Evolutionary conservation across 164 flowering plant genomes (phyloP).

Genomic region (Magnolia officinalis): DNA sequence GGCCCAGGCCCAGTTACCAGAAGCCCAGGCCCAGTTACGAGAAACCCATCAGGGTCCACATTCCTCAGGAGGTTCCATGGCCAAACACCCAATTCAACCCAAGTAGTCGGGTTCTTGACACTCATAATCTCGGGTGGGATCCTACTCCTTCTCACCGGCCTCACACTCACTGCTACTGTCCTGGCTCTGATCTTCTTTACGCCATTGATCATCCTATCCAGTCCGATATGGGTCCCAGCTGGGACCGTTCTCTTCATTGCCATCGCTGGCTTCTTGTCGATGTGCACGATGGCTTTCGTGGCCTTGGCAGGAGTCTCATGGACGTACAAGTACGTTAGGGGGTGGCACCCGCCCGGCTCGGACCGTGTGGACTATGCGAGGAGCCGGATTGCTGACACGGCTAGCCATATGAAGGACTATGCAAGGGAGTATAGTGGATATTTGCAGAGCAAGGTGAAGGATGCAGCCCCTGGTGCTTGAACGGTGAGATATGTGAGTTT

Average conservation of each 20-base stretch:
- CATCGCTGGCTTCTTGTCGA: conserved; percentile 36
- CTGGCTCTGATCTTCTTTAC: conserved; percentile 58
- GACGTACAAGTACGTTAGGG: conserved; percentile 61
- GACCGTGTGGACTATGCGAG: conserved; percentile 66
- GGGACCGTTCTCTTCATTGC: conserved; percentile 41
- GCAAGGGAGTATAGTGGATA: conserved; percentile 87
- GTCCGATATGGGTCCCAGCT: conserved; percentile 82
- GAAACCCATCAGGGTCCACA: not conserved
- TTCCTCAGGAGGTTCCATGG: conserved; percentile 41
- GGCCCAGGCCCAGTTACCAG: conserved; percentile 6
- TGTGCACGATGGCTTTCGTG: conserved; percentile 44
- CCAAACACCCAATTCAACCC: conserved; percentile 56
- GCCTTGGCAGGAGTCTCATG: conserved; percentile 47
- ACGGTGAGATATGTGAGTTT: not conserved
- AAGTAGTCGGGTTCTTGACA: conserved; percentile 55
- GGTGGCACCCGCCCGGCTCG: conserved; percentile 62
- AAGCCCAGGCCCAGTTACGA: not conserved
- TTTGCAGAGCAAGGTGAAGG: conserved; percentile 67
- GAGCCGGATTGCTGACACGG: conserved; percentile 77
- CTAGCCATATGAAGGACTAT: conserved; percentile 68
- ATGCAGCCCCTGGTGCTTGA: conserved; percentile 92
- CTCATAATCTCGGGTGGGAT: conserved; percentile 53
- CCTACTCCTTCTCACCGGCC: conserved; percentile 61
- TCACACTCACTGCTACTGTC: conserved; percentile 53
- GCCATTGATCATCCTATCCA: conserved; percentile 57